These are phyloP conservation scores for Magnaporthales sp. DNA, from an alignment of 2,329 filamentous ascomycete species.

Conservation along the genomic window DNA sequence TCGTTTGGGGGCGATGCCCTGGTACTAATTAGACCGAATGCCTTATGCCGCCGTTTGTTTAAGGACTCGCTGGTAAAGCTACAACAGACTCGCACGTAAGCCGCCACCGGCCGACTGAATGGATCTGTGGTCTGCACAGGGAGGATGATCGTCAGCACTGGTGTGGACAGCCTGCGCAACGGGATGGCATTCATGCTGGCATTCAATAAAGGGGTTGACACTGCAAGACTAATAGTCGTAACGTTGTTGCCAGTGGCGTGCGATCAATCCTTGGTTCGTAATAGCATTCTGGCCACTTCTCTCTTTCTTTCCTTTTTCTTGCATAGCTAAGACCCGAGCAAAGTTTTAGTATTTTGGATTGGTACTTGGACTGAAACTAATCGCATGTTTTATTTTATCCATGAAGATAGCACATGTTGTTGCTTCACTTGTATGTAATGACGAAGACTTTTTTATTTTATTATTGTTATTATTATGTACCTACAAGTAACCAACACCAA, in stretches of 20 bases:
- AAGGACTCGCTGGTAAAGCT: neutral
- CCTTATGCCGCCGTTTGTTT: neutral
- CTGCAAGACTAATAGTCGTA: neutral
- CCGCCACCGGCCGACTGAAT: neutral
- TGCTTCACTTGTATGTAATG: neutral
- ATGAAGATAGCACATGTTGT: neutral
- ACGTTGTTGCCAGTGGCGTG: neutral
- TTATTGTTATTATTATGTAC: neutral
- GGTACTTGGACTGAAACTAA: neutral
- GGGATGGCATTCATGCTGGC: neutral
- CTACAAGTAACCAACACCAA: too few species aligned
- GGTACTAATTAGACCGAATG: neutral
- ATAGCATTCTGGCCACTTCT: neutral
- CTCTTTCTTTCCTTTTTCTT: neutral
- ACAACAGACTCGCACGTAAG: neutral
- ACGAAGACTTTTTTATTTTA: neutral
- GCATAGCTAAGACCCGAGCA: neutral
- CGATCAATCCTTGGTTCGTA: neutral
- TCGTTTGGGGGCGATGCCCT: neutral
- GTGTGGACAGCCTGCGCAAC: neutral
- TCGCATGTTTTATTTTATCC: neutral
- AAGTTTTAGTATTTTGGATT: neutral
- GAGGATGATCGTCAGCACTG: neutral
- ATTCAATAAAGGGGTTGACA: neutral
- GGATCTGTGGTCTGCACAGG: neutral